A percentile compares a stretch with the other conserved stretches of the same genome.
Conservation (phyloP, 2,329 filamentous ascomycete genomes). For the Botrytis fragariae region DNA sequence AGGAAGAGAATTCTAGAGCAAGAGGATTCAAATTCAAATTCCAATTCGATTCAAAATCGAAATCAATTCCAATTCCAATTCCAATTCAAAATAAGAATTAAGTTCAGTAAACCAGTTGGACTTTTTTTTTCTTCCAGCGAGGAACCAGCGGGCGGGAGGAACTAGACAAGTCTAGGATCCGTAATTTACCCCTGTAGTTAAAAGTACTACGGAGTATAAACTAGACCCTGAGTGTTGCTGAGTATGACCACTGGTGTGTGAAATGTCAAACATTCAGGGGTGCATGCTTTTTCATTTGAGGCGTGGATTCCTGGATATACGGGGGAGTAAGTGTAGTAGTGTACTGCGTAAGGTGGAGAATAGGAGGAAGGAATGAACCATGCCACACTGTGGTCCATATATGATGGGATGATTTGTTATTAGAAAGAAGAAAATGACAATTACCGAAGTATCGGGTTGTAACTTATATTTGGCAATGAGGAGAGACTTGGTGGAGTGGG, state of each 20-base stretch:
- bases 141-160: constrained; percentile 3
- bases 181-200: neutral
- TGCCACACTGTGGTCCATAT: neutral
- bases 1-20: neutral
- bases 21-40: neutral
- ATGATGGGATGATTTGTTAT: neutral
- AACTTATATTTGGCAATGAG: neutral
- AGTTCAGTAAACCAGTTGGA: neutral
- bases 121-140: neutral
- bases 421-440: neutral
- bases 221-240: constrained; percentile 1
- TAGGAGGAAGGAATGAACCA: neutral
- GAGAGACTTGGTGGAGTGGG: neutral
- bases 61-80: neutral
- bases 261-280: constrained; percentile 19
- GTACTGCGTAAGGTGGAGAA: constrained; percentile 5
- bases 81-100: neutral
- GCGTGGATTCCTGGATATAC: neutral
- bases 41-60: neutral
- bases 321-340: neutral
- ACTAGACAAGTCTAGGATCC: neutral
- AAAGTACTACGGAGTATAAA: neutral
- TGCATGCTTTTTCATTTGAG: constrained; percentile 8
- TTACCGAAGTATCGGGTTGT: constrained; percentile 7
- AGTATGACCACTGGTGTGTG: neutral